These are phyloP conservation scores for Fusarium sp. DNA, from an alignment of 2,329 filamentous ascomycete genomes.

Conservation along the genomic window DNA sequence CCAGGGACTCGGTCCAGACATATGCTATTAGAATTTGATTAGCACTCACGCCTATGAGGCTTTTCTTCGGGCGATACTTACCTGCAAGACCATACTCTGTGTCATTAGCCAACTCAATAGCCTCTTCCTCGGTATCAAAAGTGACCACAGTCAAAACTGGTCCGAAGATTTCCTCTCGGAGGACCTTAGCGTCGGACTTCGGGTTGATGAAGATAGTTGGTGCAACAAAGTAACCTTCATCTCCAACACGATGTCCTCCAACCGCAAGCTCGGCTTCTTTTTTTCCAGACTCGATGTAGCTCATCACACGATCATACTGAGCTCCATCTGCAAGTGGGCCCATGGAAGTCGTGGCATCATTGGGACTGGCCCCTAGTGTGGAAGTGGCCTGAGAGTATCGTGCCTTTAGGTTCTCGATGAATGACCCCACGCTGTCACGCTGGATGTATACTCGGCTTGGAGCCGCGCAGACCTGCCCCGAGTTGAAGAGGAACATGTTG, in stretches of 20 bases:
- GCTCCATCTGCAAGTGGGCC: neutral
- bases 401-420: neutral
- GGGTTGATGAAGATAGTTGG: neutral
- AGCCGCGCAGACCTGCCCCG: neutral
- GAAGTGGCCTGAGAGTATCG: neutral
- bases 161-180: neutral
- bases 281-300: neutral
- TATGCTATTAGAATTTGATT: neutral
- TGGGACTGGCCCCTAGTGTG: neutral
- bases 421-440: neutral
- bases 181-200: neutral
- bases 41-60: too few relatives aligned
- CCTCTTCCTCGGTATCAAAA: neutral
- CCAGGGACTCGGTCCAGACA: neutral
- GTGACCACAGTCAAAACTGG: neutral
- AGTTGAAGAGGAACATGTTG: neutral
- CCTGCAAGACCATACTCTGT: neutral
- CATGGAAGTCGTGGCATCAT: neutral
- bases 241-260: neutral
- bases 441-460: neutral
- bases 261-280: neutral
- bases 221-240: neutral
- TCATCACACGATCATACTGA: neutral
- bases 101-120: neutral
- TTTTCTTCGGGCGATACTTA: neutral